Evolutionary conservation across 2,329 filamentous ascomycete genomes (phyloP), one percentile per base, ranked within the genome.

Genomic region (Colletotrichum shisoi): DNA sequence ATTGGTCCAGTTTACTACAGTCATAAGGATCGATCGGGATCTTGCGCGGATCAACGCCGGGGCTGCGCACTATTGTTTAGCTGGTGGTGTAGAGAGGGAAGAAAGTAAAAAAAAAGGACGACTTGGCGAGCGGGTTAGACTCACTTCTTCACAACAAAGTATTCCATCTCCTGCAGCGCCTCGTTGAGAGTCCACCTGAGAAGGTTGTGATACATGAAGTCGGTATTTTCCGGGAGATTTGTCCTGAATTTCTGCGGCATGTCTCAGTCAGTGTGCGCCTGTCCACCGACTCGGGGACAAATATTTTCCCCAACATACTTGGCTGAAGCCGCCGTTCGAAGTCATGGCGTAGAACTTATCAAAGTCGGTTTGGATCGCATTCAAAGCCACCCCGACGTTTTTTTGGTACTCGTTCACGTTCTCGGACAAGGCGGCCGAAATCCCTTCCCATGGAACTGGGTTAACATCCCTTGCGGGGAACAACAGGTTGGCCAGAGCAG

Each of bases 81-180:
- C 24, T 5, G 13, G 2, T 21, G 24, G n/a, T n/a, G n/a, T n/a
- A n/a, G n/a, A n/a, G n/a, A n/a, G n/a, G n/a, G n/a, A n/a, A n/a
- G n/a, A n/a, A n/a, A n/a, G n/a, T 5, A 27, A 4, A 5, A 27
- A 27, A 6, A 1, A 27, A 13, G 0, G 0, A 40, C 6, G n/a
- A 11, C 4, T n/a, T 31, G 15, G 9, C n/a, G 5, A 39, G 31
- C 8, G 11, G n/a, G 3, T 3, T 24, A 1, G 17, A 61, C 56
- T 4, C 12, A 64, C 62, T 64, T 64, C 48, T 64, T 64, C 4
- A 64, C 62, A 2, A 13, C 48, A 17, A 64, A 64, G 48, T 64
- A 64, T 2, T 52, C 62, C 6, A 27, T 17, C 24, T 48, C 15
- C 15, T 40, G 27, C 13, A 64, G 31, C 2, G 62, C 62, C 40